Percentiles rank a stretch among this genome's conserved stretches.
Evolutionary conservation across 805 yeast species (phyloP).

Genomic region (Pichia eremophila): DNA sequence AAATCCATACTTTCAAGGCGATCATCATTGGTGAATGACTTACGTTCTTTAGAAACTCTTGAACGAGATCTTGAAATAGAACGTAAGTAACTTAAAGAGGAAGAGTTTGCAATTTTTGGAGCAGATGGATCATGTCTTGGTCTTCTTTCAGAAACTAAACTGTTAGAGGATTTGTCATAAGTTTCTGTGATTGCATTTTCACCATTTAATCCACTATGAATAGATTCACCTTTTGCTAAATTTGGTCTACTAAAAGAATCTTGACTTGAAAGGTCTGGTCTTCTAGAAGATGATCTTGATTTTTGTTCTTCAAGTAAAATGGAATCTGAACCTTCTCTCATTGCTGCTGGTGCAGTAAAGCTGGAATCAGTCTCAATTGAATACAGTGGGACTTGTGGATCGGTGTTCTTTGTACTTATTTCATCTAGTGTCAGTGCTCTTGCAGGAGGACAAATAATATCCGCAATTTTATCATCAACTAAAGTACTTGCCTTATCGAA

Average conservation of each 20-base stretch:
- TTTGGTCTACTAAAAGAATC: slow-evolving; percentile 36
- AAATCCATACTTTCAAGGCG: slow-evolving; percentile 30
- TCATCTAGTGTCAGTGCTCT: slow-evolving; percentile 9
- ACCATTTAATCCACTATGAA: slow-evolving; percentile 46
- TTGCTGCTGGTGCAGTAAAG: slow-evolving; percentile 36
- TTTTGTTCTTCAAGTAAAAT: slow-evolving; percentile 17
- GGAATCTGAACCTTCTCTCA: slow-evolving; percentile 33
- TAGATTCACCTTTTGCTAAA: slow-evolving; percentile 71
- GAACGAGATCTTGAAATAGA: slow-evolving; percentile 60
- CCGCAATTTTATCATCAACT: slow-evolving; percentile 9
- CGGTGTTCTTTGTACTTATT: slow-evolving; percentile 4
- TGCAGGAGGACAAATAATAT: slow-evolving; percentile 2
- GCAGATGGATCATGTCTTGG: slow-evolving; percentile 30
- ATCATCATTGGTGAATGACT: slow-evolving; percentile 24
- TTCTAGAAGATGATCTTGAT: slow-evolving; percentile 14
- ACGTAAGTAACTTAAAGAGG: slow-evolving; percentile 50
- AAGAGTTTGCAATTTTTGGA: slow-evolving; percentile 17
- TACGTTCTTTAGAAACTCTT: slow-evolving; percentile 31
- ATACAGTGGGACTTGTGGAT: slow-evolving; percentile 25
- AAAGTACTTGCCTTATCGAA: slow-evolving; percentile 11
- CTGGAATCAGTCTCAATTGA: slow-evolving; percentile 30
- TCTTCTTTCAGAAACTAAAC: slow-evolving; percentile 26
- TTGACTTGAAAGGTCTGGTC: background rate
- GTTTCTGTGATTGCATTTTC: slow-evolving; percentile 15
- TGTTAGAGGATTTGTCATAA: slow-evolving; percentile 22